Percentiles rank a stretch among this genome's conserved stretches.
These are phyloP conservation scores for Malassezia arunalokei DNA, from an alignment of 1,284 basidiomycete species.

Conservation along the genomic window DNA sequence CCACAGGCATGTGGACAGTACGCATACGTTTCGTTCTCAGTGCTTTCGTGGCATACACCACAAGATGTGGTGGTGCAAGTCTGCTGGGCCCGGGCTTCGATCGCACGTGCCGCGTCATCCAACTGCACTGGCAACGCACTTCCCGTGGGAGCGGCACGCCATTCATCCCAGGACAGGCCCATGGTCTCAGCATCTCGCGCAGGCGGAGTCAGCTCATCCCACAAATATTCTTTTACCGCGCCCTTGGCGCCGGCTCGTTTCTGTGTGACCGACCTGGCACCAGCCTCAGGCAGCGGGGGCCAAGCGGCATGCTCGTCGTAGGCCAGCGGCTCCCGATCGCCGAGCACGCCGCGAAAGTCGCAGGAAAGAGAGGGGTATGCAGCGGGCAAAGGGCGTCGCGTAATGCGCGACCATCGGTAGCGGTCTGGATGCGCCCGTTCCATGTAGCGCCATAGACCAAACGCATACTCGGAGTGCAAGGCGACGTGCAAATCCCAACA, in stretches of 20 bases:
- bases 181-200: conserved; percentile 6
- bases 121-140: not conserved
- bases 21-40: not conserved
- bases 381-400: not conserved
- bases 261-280: conserved; percentile 2
- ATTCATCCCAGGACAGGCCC: conserved; percentile 2
- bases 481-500: conserved; percentile 36
- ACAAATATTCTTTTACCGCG: not conserved
- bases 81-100: not conserved
- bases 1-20: not conserved
- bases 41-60: no score
- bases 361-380: conserved; percentile 21
- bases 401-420: not conserved
- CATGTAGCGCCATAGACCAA: conserved; percentile 19
- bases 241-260: not conserved
- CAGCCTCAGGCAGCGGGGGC: conserved; percentile 8
- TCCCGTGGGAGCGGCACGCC: not conserved
- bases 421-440: conserved; percentile 10
- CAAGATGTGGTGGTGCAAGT: no score
- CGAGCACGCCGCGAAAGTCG: conserved; percentile 37
- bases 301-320: not conserved
- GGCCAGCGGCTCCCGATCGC: conserved; percentile 13
- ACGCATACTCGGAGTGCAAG: conserved; percentile 38
- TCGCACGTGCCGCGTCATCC: not conserved
- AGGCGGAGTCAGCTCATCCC: conserved; percentile 5